phyloP scores from a whole-genome alignment of 1,284 basidiomycete species.

The Fomitiporia mediterranea region DNA sequence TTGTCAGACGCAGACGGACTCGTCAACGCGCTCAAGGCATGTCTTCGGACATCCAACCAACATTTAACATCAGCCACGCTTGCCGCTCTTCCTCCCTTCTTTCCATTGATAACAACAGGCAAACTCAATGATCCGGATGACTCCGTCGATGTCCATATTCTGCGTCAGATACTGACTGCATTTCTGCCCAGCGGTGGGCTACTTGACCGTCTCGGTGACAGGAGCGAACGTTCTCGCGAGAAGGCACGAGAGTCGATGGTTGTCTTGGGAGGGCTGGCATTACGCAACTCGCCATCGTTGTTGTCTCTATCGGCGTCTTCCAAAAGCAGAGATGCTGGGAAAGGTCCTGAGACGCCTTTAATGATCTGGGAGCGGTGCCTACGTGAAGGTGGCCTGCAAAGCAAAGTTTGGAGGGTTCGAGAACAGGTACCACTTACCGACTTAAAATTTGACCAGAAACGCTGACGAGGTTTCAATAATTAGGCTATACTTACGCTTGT shows the following conservation, averaged over 20 bases:
- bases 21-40: constrained; percentile 64
- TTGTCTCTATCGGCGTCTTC: constrained; percentile 31
- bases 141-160: constrained; percentile 45
- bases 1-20: constrained; percentile 66
- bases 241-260: constrained; percentile 75
- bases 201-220: constrained; percentile 80
- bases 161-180: constrained; percentile 61
- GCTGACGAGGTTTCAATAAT: neutral
- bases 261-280: constrained; percentile 66
- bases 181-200: constrained; percentile 72
- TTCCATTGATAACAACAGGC: constrained; percentile 49
- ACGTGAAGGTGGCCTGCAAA: constrained; percentile 67
- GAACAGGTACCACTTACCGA: constrained; percentile 58
- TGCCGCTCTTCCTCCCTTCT: constrained; percentile 55
- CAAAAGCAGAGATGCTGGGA: constrained; percentile 51
- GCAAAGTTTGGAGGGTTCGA: constrained; percentile 77
- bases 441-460: neutral
- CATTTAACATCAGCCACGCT: constrained; percentile 74
- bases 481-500: constrained; percentile 66
- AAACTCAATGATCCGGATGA: constrained; percentile 28
- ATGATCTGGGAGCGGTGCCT: constrained; percentile 74
- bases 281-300: constrained; percentile 46
- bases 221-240: constrained; percentile 62
- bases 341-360: constrained; percentile 72
- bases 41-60: constrained; percentile 75